A percentile compares a stretch with the other conserved stretches of the same genome.
Evolutionary conservation across 1,284 basidiomycete species (phyloP).

Genomic region (Ustilago loliicola): DNA sequence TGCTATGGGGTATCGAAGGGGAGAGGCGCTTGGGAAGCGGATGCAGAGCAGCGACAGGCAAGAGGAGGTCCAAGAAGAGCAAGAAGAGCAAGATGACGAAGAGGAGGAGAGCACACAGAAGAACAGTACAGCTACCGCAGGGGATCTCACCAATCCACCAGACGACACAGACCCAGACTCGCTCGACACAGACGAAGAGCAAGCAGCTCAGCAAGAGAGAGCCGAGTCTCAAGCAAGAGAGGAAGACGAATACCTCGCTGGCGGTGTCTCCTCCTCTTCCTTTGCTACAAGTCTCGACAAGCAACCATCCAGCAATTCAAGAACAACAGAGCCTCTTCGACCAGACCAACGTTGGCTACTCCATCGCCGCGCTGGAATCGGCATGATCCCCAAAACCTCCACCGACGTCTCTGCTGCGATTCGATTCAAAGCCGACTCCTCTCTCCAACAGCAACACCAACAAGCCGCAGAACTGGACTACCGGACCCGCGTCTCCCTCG

Average conservation of each 20-base stretch:
- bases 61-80: constrained; percentile 11
- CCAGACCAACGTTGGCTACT: constrained; percentile 56
- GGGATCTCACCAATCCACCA: background rate
- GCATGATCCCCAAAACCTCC: constrained; percentile 25
- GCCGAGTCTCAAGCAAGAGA: constrained; percentile 17
- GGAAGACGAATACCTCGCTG: constrained; percentile 42
- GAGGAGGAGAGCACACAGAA: constrained; percentile 5
- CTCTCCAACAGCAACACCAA: background rate
- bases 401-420: constrained; percentile 14
- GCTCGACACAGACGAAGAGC: constrained; percentile 38
- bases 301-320: background rate
- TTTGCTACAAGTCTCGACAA: background rate
- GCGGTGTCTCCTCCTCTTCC: constrained; percentile 13
- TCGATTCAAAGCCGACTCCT: constrained; percentile 7
- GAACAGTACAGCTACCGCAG: background rate
- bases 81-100: constrained; percentile 33
- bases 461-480: constrained; percentile 24
- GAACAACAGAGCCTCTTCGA: constrained; percentile 28
- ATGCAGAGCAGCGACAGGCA: background rate
- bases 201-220: background rate
- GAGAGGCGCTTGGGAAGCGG: constrained; percentile 40
- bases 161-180: constrained; percentile 11
- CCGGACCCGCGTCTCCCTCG: constrained; percentile 29
- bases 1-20: constrained; percentile 57
- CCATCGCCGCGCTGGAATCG: constrained; percentile 35